These are phyloP conservation scores for Speleostelium caveatum DNA, from an alignment of 78 protist species.

Conservation along the genomic window DNA sequence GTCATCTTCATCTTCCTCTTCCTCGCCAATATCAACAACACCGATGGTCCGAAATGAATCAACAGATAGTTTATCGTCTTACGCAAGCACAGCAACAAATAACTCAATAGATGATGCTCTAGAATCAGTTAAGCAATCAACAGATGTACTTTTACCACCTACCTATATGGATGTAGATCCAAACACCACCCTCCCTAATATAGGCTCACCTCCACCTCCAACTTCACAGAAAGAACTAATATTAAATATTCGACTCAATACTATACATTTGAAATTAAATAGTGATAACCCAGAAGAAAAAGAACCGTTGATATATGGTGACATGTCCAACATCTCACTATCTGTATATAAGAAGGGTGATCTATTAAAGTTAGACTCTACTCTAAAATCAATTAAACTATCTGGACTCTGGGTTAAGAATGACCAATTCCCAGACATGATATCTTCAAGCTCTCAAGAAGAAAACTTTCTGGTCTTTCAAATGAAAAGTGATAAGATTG, in stretches of 20 bases:
- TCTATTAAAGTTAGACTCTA: not conserved
- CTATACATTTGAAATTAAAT: slow-evolving; percentile 47
- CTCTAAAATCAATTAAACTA: slow-evolving; percentile 29
- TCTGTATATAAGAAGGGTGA: slow-evolving; percentile 9
- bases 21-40: not conserved
- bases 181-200: not conserved
- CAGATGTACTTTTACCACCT: slow-evolving; percentile 18
- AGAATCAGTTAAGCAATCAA: not conserved
- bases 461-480: slow-evolving; percentile 27
- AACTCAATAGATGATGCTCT: not conserved
- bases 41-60: not conserved
- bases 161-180: slow-evolving; percentile 42
- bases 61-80: not conserved
- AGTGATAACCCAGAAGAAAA: slow-evolving; percentile 39
- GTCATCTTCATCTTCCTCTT: not conserved
- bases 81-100: not conserved
- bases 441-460: slow-evolving; percentile 16
- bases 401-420: slow-evolving; percentile 73
- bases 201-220: not conserved
- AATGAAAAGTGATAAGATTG: slow-evolving; percentile 23
- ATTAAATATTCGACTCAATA: slow-evolving; percentile 32
- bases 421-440: slow-evolving; percentile 77
- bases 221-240: slow-evolving; percentile 14
- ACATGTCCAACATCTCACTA: slow-evolving; percentile 16
- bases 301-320: slow-evolving; percentile 72